A percentile compares a stretch with the other conserved stretches of the same genome.
Conservation (phyloP, 768 basidiomycete genomes). For the Boletus sp. region DNA sequence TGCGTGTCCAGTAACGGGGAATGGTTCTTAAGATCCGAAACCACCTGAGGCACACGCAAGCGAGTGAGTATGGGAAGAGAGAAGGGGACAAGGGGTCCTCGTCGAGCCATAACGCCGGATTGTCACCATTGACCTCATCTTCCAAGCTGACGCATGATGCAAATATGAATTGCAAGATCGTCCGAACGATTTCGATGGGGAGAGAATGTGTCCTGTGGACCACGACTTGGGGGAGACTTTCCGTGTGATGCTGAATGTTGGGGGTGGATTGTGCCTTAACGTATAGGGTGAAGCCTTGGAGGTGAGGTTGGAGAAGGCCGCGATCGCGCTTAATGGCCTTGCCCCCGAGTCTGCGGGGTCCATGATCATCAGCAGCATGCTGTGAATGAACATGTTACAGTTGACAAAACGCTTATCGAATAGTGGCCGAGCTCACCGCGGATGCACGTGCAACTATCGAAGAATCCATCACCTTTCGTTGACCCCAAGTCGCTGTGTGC, state of each 20-base stretch:
- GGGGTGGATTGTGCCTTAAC: not conserved
- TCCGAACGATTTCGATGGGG: constrained; percentile 6
- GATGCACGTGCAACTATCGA: not conserved
- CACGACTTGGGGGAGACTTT: not conserved
- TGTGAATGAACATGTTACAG: not conserved
- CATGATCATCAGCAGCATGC: not conserved
- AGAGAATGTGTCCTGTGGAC: constrained; percentile 1
- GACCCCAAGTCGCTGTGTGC: not conserved
- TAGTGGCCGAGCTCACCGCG: not conserved
- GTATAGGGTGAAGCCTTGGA: not conserved
- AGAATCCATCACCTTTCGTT: not conserved
- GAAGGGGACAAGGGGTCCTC: constrained; percentile 4
- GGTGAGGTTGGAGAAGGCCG: constrained; percentile 6
- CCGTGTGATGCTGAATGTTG: not conserved
- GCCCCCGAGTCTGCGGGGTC: not conserved
- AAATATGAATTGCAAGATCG: constrained; percentile 9
- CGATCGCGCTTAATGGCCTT: not conserved
- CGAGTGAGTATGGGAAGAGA: constrained; percentile 10
- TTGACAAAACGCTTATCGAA: not conserved
- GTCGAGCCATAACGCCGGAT: not conserved
- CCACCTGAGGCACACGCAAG: constrained; percentile 8
- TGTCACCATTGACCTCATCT: not conserved
- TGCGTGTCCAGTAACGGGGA: constrained; percentile 8
- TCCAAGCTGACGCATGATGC: not conserved
- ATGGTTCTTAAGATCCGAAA: not conserved